Evolutionary conservation across 1,284 basidiomycete genomes (phyloP).

Genomic region (Thelephora terrestris): DNA sequence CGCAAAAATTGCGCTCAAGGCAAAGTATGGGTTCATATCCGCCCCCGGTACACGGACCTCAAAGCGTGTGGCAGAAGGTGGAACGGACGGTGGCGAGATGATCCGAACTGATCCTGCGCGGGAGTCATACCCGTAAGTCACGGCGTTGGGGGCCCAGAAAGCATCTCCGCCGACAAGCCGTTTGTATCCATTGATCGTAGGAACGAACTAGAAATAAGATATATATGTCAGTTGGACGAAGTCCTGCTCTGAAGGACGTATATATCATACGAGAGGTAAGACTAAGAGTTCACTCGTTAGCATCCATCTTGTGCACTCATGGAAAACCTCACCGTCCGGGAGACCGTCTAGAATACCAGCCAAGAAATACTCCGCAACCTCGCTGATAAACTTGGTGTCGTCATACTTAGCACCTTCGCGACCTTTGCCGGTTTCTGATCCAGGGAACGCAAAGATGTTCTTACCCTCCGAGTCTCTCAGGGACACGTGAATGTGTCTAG

Average conservation of each 20-base stretch:
- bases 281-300: constrained; percentile 6
- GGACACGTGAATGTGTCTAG: constrained; percentile 87
- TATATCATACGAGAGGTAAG: not conserved
- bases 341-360: constrained; percentile 86
- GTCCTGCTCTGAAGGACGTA: not conserved
- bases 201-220: constrained; percentile 53
- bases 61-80: constrained; percentile 73
- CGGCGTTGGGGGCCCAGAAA: constrained; percentile 91
- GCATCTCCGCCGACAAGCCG: constrained; percentile 90
- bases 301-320: constrained; percentile 4
- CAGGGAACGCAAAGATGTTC: constrained; percentile 72
- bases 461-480: constrained; percentile 59
- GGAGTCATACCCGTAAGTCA: constrained; percentile 93
- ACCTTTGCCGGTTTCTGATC: constrained; percentile 49
- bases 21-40: constrained; percentile 90
- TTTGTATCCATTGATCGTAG: constrained; percentile 97
- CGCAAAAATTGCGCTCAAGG: constrained; percentile 78
- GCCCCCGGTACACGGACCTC: constrained; percentile 94
- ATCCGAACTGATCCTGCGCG: constrained; percentile 87
- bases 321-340: constrained; percentile 57
- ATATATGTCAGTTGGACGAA: not conserved
- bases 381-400: constrained; percentile 79
- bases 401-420: constrained; percentile 62
- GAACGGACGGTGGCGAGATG: constrained; percentile 81
- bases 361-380: constrained; percentile 86